Evolutionary conservation across 2,329 filamentous ascomycete species (phyloP).

Genomic region (Monosporascus cannonballus): DNA sequence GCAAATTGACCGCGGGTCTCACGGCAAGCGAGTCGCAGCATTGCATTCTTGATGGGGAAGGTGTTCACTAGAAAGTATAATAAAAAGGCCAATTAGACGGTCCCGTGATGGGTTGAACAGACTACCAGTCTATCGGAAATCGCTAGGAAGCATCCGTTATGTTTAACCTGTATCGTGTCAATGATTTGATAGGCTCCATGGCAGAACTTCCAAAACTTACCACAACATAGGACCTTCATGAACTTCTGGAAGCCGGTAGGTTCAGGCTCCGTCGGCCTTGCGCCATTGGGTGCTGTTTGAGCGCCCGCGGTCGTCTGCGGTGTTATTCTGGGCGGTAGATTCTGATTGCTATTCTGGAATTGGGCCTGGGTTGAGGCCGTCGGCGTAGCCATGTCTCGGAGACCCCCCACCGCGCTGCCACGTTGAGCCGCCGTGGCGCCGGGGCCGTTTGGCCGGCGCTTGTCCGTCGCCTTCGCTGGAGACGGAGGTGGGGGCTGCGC

Average conservation of each 20-base stretch:
- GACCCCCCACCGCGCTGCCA: slow-evolving; percentile 66
- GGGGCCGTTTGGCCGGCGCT: slow-evolving; percentile 73
- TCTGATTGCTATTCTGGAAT: slow-evolving; percentile 92
- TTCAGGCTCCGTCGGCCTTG: slow-evolving; percentile 61
- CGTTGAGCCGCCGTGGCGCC: slow-evolving; percentile 70
- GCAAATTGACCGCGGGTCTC: neutral
- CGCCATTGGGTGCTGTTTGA: slow-evolving; percentile 47
- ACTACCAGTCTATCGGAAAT: slow-evolving; percentile 24
- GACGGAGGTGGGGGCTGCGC: slow-evolving; percentile 84
- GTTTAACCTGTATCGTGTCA: slow-evolving; percentile 18
- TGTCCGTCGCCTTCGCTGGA: slow-evolving; percentile 75
- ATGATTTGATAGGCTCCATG: neutral
- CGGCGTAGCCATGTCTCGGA: slow-evolving; percentile 73
- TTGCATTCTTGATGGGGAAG: slow-evolving; percentile 11
- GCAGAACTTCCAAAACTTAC: slow-evolving; percentile 39
- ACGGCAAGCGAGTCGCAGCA: slow-evolving; percentile 1
- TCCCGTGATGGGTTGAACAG: slow-evolving; percentile 20
- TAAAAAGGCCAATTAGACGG: slow-evolving; percentile 21
- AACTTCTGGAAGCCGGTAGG: slow-evolving; percentile 84
- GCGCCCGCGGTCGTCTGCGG: slow-evolving; percentile 55
- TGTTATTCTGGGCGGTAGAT: slow-evolving; percentile 63
- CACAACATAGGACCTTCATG: slow-evolving; percentile 89
- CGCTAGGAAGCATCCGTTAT: slow-evolving; percentile 18
- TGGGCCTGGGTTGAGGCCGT: slow-evolving; percentile 91
- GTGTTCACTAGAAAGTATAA: slow-evolving; percentile 17